Evolutionary conservation across 2,329 filamentous ascomycete genomes (phyloP), one percentile per base, ranked within the genome.

Genomic region (Tolypocladium paradoxum): DNA sequence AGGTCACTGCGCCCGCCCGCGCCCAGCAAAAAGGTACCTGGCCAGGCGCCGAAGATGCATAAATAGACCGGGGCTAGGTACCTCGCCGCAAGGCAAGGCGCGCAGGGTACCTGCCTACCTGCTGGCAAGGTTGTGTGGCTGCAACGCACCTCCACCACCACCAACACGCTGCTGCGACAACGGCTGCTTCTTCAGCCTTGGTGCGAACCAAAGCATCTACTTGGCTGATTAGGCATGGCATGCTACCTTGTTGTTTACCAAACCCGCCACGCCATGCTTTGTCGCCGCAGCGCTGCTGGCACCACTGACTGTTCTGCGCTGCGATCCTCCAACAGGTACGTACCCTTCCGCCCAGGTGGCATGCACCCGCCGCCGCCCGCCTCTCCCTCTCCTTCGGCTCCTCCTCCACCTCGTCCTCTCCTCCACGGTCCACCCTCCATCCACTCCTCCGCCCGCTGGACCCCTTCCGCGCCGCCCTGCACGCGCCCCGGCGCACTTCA

Each of bases 381-480:
- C 40, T 46, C 48, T 35, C 27, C 48, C 35, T 51, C 27, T 29
- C 27, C 56, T 55, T 59, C 54, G 60, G 59, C 55, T 58, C 57
- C 40, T 54, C 56, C 56, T 64, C 62, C 56, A 57, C 59, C 64
- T 60, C 64, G 34, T 20, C 61, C 62, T 61, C 63, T 59, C 62
- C 60, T 61, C 61, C 61, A 63, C 27, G n/a, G n/a, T 48, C 38
- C 48, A 33, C 45, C 51, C 46, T 53, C 51, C 48, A 53, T 35
- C 49, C 8, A 63, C 60, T 64, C 63, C 64, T 62, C 64, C 59
- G 63, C 64, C 61, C 57, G 56, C 62, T 56, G 50, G 64, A 67
- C 60, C 62, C 64, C 62, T 65, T 61, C 61, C 53, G 58, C 62
- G 58, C 58, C 58, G 62, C 63, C 63, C 60, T 63, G 60, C 64